phyloP scores from a whole-genome alignment of 805 yeast genomes.

The Candida khao-thaluensis region DNA sequence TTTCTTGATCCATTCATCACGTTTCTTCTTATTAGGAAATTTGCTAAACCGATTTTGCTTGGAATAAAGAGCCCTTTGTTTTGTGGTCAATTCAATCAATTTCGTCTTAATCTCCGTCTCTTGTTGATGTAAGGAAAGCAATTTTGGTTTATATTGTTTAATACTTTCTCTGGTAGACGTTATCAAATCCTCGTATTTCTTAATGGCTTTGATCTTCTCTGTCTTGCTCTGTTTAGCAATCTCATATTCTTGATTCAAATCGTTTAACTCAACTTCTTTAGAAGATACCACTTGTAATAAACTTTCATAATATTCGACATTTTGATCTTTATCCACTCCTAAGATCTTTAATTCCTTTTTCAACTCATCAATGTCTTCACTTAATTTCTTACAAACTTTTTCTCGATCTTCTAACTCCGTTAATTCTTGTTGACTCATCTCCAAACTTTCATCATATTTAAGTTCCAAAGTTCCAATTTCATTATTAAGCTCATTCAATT shows the following conservation, averaged over 20 bases:
- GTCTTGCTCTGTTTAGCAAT: constrained; percentile 29
- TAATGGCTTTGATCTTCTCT: constrained; percentile 19
- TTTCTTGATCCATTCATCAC: constrained; percentile 63
- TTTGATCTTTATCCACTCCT: constrained; percentile 56
- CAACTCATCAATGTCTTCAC: constrained; percentile 45
- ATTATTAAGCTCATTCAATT: constrained; percentile 58
- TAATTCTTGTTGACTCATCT: constrained; percentile 53
- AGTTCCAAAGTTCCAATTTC: constrained; percentile 61
- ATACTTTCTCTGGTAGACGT: constrained; percentile 38
- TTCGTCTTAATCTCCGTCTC: constrained; percentile 43
- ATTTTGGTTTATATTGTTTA: constrained; percentile 37
- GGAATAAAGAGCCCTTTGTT: constrained; percentile 59
- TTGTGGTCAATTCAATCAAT: constrained; percentile 43
- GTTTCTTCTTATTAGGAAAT: constrained; percentile 53
- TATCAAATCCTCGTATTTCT: constrained; percentile 28
- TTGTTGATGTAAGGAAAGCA: constrained; percentile 34
- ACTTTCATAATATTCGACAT: constrained; percentile 50
- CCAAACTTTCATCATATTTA: constrained; percentile 50
- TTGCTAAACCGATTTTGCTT: constrained; percentile 70
- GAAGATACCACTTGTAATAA: constrained; percentile 49
- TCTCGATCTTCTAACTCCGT: constrained; percentile 64
- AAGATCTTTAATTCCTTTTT: constrained; percentile 51
- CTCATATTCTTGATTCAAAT: constrained; percentile 36
- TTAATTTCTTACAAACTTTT: constrained; percentile 42
- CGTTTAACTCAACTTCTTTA: constrained; percentile 46